Evolutionary conservation across 345 rosid genomes (phyloP), one percentile per base, ranked within the genome.

Genomic region (Cardiospermum halicacabum): DNA sequence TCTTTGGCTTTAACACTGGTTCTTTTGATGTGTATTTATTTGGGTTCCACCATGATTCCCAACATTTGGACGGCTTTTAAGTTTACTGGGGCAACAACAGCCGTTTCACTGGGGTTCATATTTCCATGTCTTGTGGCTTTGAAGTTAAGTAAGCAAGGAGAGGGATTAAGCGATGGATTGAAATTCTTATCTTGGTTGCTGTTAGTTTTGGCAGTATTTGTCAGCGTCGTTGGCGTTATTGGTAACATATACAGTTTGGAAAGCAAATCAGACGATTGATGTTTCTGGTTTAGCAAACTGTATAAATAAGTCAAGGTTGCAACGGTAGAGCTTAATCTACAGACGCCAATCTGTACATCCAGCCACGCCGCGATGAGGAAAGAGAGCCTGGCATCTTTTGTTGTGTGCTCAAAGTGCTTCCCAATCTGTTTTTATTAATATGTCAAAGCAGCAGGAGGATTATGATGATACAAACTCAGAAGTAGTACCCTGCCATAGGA

Each of bases 81-180:
- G 74, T 94, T 91, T 72, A 94, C 99, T 0, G 99, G 99, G 28
- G 97, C 99, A n/a, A 94, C 99, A 34, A 81, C 97, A 18, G 99
- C 99, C 9, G 95, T 94, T 28, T 89, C 99, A 0, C 80, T 94
- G 56, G 99, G 97, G 62, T 94, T 91, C 61, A 94, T 82, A 31
- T 94, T 94, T 72, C 99, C 99, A 18, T 76, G 97, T 66, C 87
- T 94, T 4, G 70, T 94, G 64, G 92, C 97, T 0, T 64, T 94
- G 68, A 80, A 72, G 74, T 66, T 94, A 70, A 74, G 91, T 61
- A 68, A 69, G 22, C 69, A 62, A 64, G 90, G 82, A 25, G 82
- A 65, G 49, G 58, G 84, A 22, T 78, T 94, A 76, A 84, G 78
- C 58, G 3, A 24, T 0, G 71, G 70, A 51, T 91, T 87, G 62